phyloP scores from a whole-genome alignment of 2,329 filamentous ascomycete species.

The Cadophora luteo-olivacea region DNA sequence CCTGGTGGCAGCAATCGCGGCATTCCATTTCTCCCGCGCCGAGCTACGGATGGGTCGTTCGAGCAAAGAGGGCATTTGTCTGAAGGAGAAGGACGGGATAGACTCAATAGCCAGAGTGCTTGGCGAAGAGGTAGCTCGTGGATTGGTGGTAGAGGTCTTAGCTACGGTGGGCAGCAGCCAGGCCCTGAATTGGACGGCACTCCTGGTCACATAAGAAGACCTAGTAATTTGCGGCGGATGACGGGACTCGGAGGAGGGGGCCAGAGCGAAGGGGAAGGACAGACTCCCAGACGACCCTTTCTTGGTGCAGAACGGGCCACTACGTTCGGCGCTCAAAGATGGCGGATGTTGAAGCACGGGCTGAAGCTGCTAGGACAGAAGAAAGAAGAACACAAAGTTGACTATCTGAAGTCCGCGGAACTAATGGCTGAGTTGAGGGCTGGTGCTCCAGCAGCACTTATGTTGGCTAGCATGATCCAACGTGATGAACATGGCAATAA shows the following conservation, averaged over 20 bases:
- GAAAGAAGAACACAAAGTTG: slow-evolving; percentile 83
- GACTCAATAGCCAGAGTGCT: slow-evolving; percentile 59
- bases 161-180: slow-evolving; percentile 56
- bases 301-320: slow-evolving; percentile 71
- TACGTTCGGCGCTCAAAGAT: slow-evolving; percentile 81
- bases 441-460: slow-evolving; percentile 89
- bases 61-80: slow-evolving; percentile 71
- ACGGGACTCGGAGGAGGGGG: slow-evolving; percentile 65
- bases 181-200: slow-evolving; percentile 59
- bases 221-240: slow-evolving; percentile 66
- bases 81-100: slow-evolving; percentile 76
- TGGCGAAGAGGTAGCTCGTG: slow-evolving; percentile 62
- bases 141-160: slow-evolving; percentile 56
- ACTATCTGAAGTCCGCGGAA: slow-evolving; percentile 94
- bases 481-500: slow-evolving; percentile 95
- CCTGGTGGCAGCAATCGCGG: slow-evolving; percentile 41
- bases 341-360: slow-evolving; percentile 91
- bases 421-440: slow-evolving; percentile 94
- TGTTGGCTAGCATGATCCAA: slow-evolving; percentile 97
- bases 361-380: slow-evolving; percentile 80
- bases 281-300: slow-evolving; percentile 61
- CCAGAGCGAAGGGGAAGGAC: slow-evolving; percentile 69
- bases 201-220: slow-evolving; percentile 57
- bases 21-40: slow-evolving; percentile 61
- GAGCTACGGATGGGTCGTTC: slow-evolving; percentile 66